phyloP scores from a whole-genome alignment of 2,329 filamentous ascomycete species.

The Fusarium newnesense region DNA sequence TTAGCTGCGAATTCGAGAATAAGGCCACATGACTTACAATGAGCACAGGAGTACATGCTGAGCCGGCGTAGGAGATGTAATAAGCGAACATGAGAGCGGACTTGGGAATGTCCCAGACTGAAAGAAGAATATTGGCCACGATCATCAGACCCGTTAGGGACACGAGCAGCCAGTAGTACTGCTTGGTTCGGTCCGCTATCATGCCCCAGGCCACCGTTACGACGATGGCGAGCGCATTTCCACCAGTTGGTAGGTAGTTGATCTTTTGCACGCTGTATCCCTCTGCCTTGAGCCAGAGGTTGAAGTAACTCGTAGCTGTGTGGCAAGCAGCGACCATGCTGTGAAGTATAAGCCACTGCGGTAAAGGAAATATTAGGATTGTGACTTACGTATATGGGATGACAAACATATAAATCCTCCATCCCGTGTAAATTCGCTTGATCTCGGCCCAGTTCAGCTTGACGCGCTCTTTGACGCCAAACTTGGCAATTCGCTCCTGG shows the following conservation, averaged over 20 bases:
- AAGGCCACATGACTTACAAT: background rate
- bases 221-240: background rate
- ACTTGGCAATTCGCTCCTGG: background rate
- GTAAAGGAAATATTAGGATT: rapidly evolving
- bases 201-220: background rate
- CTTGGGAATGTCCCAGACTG: background rate
- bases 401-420: background rate
- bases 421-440: background rate
- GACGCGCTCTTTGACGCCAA: background rate
- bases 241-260: background rate
- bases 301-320: background rate
- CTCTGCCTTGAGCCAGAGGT: background rate
- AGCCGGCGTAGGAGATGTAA: background rate
- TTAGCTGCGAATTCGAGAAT: background rate
- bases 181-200: background rate
- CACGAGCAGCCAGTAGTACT: background rate
- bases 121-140: background rate
- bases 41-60: background rate
- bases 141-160: background rate
- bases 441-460: background rate
- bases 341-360: background rate
- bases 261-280: background rate
- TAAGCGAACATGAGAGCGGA: background rate
- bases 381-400: background rate
- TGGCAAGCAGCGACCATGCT: background rate